phyloP scores from a whole-genome alignment of 2,329 filamentous ascomycete species.

The Cadophora luteo-olivacea region DNA sequence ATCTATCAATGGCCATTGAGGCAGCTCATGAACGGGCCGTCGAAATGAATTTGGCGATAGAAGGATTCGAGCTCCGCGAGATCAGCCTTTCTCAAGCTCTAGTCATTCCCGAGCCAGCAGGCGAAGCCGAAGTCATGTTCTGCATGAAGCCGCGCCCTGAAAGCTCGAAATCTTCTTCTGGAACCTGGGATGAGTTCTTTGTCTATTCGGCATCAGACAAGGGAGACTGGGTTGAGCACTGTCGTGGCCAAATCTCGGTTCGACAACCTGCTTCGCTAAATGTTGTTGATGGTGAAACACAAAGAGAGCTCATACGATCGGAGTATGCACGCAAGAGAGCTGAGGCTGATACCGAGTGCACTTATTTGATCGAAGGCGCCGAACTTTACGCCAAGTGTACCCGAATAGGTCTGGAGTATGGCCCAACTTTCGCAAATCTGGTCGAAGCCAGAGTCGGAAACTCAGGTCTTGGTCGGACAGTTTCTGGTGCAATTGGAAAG shows the following conservation, averaged over 20 bases:
- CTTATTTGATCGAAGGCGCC: background rate
- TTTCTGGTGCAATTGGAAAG: too few species aligned
- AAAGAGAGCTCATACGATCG: background rate
- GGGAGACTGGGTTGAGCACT: background rate
- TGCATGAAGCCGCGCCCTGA: background rate
- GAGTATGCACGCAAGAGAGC: background rate
- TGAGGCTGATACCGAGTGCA: background rate
- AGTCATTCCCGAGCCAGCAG: background rate
- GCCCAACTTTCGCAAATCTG: background rate
- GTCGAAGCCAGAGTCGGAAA: too few species aligned
- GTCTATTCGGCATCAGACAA: background rate
- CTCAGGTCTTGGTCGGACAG: too few species aligned
- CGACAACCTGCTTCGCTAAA: background rate
- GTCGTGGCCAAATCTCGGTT: background rate
- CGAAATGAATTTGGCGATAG: background rate
- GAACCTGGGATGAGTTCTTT: background rate
- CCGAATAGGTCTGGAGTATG: background rate
- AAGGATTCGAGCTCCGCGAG: background rate
- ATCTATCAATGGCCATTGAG: conserved; percentile 55
- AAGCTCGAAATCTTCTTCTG: background rate
- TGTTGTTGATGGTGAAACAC: background rate
- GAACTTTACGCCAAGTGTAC: background rate
- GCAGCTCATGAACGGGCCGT: conserved; percentile 39
- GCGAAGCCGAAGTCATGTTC: background rate
- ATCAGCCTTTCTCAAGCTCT: background rate